Evolutionary conservation across 2,329 filamentous ascomycete genomes (phyloP), one percentile per base, ranked within the genome.

Genomic region (Fusarium longipes): DNA sequence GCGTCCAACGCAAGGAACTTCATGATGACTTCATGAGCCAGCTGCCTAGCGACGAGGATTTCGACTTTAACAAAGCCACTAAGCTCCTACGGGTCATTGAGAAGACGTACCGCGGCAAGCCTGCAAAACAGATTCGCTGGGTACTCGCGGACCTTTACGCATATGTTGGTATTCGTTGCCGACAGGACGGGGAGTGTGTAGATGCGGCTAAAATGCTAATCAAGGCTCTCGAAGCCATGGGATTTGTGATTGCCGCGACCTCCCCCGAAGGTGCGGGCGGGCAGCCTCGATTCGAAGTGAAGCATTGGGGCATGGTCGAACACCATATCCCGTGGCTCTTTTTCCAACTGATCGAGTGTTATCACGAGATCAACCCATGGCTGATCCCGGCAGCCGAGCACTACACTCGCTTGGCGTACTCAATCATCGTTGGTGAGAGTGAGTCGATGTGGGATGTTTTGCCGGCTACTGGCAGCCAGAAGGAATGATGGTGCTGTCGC

Each of bases 241-340:
- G 48, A 1, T 51, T 42, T 12, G 36, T 51, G 8, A 51, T 51
- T 6, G 3, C n/a, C 11, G 48, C 48, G 10, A 43, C 48, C 14
- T 5, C 20, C 2, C 27, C 48, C 3, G 36, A 22, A 0, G 20
- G 18, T 3, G 8, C 14, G 1, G 24, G 25, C 14, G 27, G 22
- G 2, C 18, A 42, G 3, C 27, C 48, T n/a, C 48, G 27, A 0
- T 43, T 51, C 4, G 48, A 51, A 14, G 27, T 51, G 15, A 51
- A 51, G 36, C 48, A 51, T 2, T 51, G 48, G 48, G 48, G 48
- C 3, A 30, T 51, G 48, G 24, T 51, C 35, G 48, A 51, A 6
- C 27, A 42, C 15, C 12, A 24, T 1, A 5, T 51, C 11, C 48
- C 48, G 4, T 51, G 48, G 48, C 25, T 51, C 1, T 51, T 51